A percentile compares a stretch with the other conserved stretches of the same genome.
These are phyloP conservation scores for Diutina catenulata DNA, from an alignment of 1,139 yeast genomes.

Conservation along the genomic window DNA sequence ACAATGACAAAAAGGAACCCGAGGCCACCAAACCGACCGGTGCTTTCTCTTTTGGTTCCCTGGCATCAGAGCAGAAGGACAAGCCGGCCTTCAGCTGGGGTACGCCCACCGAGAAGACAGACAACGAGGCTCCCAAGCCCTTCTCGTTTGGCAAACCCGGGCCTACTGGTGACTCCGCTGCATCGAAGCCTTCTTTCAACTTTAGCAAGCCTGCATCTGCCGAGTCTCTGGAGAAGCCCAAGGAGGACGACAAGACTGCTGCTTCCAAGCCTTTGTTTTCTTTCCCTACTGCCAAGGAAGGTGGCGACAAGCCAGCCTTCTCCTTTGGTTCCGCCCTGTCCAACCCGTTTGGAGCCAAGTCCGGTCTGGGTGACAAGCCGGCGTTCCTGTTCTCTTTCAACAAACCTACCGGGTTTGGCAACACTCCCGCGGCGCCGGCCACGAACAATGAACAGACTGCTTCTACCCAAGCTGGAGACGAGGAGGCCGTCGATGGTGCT, in stretches of 20 bases:
- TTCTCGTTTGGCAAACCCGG: background rate
- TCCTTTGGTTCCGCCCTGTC: constrained; percentile 9
- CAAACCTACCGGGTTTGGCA: constrained; percentile 1
- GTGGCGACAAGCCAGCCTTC: constrained; percentile 8
- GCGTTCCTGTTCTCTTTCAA: constrained; percentile 16
- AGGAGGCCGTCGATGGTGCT: constrained; percentile 1
- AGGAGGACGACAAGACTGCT: constrained; percentile 8
- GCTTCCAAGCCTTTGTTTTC: constrained; percentile 10
- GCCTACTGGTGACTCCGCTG: background rate
- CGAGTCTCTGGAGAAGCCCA: too few species aligned
- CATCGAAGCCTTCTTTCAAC: background rate
- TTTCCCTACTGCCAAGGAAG: constrained; percentile 7
- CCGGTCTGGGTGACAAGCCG: constrained; percentile 5
- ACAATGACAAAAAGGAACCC: background rate
- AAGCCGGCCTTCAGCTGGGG: too few species aligned
- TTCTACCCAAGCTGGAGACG: constrained; percentile 20
- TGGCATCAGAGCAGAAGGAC: too few species aligned
- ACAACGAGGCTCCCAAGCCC: background rate
- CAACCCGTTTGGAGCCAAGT: background rate
- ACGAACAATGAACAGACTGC: constrained; percentile 24
- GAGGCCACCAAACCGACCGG: background rate
- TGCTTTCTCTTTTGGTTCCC: background rate
- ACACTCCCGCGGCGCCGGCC: background rate
- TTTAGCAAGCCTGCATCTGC: too few species aligned
- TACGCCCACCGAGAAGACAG: background rate